A percentile compares a stretch with the other conserved stretches of the same genome.
phyloP scores from a whole-genome alignment of 2,329 filamentous ascomycete species.

The Hypoxylon sp. region DNA sequence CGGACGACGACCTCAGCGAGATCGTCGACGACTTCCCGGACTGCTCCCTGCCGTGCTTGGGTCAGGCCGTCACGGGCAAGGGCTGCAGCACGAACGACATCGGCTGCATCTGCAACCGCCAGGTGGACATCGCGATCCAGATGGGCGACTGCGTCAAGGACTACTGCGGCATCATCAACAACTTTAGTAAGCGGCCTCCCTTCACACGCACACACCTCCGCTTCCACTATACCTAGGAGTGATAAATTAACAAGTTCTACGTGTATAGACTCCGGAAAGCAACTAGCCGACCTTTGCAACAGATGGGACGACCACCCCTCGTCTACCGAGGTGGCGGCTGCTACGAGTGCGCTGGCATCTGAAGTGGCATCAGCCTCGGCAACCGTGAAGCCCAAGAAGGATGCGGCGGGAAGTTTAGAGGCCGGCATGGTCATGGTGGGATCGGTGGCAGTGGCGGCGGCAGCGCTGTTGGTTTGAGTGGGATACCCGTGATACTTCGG shows the following conservation, averaged over 20 bases:
- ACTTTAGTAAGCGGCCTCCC: not conserved
- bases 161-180: slow-evolving; percentile 3
- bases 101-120: slow-evolving; percentile 19
- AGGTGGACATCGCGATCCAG: not conserved
- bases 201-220: not conserved
- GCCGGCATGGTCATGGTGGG: slow-evolving; percentile 17
- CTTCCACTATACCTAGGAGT: not conserved
- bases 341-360: slow-evolving; percentile 14
- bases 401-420: slow-evolving; percentile 3
- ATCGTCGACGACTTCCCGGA: slow-evolving; percentile 19
- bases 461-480: slow-evolving; percentile 11
- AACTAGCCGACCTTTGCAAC: slow-evolving; percentile 8
- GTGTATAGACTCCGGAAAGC: not conserved
- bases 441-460: slow-evolving; percentile 17
- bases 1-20: slow-evolving; percentile 18
- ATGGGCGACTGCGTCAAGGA: slow-evolving; percentile 7
- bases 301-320: slow-evolving; percentile 12
- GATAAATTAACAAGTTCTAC: not conserved
- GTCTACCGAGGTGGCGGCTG: slow-evolving; percentile 13
- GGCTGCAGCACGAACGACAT: slow-evolving; percentile 20
- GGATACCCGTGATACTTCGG: not conserved
- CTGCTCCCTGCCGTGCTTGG: slow-evolving; percentile 22
- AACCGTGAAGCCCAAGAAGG: slow-evolving; percentile 3
- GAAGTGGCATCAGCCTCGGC: slow-evolving; percentile 16
- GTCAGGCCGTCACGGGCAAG: not conserved